phyloP scores from a whole-genome alignment of 768 basidiomycete genomes.

The Leccinellum luteum region DNA sequence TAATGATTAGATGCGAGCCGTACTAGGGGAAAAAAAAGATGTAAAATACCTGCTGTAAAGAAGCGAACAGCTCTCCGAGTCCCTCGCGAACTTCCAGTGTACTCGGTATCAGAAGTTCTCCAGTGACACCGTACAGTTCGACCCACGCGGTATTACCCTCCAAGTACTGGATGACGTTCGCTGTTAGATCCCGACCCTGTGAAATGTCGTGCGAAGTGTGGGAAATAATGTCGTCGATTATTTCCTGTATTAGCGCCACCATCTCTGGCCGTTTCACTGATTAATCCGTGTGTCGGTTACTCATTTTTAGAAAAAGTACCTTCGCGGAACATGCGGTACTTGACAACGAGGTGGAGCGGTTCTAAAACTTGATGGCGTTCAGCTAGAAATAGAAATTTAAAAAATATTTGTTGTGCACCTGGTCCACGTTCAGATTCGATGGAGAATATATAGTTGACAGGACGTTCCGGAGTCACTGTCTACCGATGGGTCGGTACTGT shows the following conservation, averaged over 20 bases:
- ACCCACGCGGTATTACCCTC: constrained; percentile 68
- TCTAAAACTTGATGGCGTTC: constrained; percentile 50
- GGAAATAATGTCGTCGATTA: constrained; percentile 42
- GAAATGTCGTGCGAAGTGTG: constrained; percentile 32
- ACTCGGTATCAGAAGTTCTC: constrained; percentile 60
- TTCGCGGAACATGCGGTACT: constrained; percentile 79
- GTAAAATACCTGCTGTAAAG: constrained; percentile 33
- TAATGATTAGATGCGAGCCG: constrained; percentile 26
- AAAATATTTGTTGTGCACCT: constrained; percentile 38
- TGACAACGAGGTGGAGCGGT: constrained; percentile 59
- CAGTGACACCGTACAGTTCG: constrained; percentile 65
- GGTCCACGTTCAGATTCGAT: constrained; percentile 63
- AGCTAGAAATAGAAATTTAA: constrained; percentile 5
- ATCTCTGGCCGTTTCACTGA: constrained; percentile 49
- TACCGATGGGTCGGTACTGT: constrained; percentile 30
- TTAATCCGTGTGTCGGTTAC: constrained; percentile 4
- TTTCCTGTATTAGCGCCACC: constrained; percentile 54
- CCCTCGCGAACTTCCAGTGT: constrained; percentile 30
- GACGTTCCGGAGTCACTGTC: constrained; percentile 74
- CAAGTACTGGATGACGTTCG: constrained; percentile 53
- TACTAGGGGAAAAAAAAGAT: neutral
- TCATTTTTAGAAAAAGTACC: constrained; percentile 42
- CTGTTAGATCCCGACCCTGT: constrained; percentile 45
- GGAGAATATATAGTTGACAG: constrained; percentile 79
- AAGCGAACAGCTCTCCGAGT: constrained; percentile 22